Evolutionary conservation across 805 yeast genomes (phyloP).

Genomic region (Saitoella complicata): DNA sequence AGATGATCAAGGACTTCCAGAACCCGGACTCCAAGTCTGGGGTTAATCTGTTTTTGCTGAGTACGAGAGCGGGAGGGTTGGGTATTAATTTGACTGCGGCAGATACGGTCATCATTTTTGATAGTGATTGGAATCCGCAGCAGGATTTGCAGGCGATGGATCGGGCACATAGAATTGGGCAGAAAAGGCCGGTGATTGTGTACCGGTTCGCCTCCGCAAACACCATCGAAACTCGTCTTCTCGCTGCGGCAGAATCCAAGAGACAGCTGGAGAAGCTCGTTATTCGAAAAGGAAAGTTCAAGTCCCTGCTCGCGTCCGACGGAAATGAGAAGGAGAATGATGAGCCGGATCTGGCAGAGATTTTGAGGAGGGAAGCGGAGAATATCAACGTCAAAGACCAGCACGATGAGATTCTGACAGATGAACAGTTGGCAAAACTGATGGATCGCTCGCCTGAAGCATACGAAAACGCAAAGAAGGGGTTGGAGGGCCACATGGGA

Average conservation of each 20-base stretch:
- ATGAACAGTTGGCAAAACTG: constrained; percentile 7
- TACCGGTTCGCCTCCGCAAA: constrained; percentile 61
- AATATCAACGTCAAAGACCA: constrained; percentile 8
- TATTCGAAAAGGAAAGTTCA: constrained; percentile 19
- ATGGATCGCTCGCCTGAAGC: constrained; percentile 10
- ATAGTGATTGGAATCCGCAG: constrained; percentile 96
- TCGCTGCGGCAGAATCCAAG: constrained; percentile 66
- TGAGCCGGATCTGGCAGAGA: not conserved
- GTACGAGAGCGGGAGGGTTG: constrained; percentile 89
- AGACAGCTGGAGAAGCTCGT: constrained; percentile 61
- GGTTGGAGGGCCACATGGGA: not conserved
- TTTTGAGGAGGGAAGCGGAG: not conserved
- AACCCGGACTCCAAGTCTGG: constrained; percentile 16
- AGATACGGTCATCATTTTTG: constrained; percentile 78
- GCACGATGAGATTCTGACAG: constrained; percentile 11
- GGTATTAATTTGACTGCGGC: constrained; percentile 79
- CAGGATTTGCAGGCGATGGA: constrained; percentile 95
- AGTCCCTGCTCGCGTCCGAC: constrained; percentile 4
- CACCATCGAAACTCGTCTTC: constrained; percentile 69
- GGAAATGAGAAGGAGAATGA: constrained; percentile 7
- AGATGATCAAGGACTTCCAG: constrained; percentile 40
- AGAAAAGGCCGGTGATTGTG: constrained; percentile 63
- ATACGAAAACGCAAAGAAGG: constrained; percentile 1
- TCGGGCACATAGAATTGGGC: constrained; percentile 88
- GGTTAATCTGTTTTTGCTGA: constrained; percentile 46